Percentiles rank a stretch among this genome's conserved stretches.
Evolutionary conservation across 2,329 filamentous ascomycete species (phyloP).

Genomic region (Trichoderma oligosporum): DNA sequence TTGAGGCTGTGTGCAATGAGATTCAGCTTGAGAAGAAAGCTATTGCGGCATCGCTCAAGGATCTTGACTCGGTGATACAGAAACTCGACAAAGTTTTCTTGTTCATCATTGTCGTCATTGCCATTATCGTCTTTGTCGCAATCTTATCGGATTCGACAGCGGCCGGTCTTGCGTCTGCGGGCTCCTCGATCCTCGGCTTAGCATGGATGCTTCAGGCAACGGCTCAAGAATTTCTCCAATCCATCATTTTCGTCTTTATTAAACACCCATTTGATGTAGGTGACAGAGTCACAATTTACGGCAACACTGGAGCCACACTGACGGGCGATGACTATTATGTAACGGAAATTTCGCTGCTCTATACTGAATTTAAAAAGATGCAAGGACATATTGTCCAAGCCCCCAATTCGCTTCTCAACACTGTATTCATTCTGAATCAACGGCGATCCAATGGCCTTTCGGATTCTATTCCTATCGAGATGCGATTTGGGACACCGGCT

Average conservation of each 20-base stretch:
- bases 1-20: slow-evolving; percentile 89
- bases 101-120: slow-evolving; percentile 77
- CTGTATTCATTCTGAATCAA: slow-evolving; percentile 91
- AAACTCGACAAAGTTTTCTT: slow-evolving; percentile 88
- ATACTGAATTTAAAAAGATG: slow-evolving; percentile 99
- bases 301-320: slow-evolving; percentile 74
- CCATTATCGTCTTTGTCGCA: slow-evolving; percentile 81
- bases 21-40: slow-evolving; percentile 93
- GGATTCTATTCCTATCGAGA: slow-evolving; percentile 76
- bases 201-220: slow-evolving; percentile 92
- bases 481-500: slow-evolving; percentile 83
- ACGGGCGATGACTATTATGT: slow-evolving; percentile 93
- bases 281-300: slow-evolving; percentile 87
- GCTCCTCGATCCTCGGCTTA: slow-evolving; percentile 80
- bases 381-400: slow-evolving; percentile 94
- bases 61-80: slow-evolving; percentile 86
- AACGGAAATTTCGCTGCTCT: slow-evolving; percentile 86
- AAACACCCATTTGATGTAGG: slow-evolving; percentile 97
- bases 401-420: slow-evolving; percentile 90
- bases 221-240: slow-evolving; percentile 91
- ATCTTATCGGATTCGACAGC: slow-evolving; percentile 88
- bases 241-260: slow-evolving; percentile 91
- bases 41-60: slow-evolving; percentile 90
- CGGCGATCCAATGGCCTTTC: slow-evolving; percentile 83
- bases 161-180: slow-evolving; percentile 82